Evolutionary conservation across 78 protist species (phyloP).

Genomic region (Carpediemonas membranifera): DNA sequence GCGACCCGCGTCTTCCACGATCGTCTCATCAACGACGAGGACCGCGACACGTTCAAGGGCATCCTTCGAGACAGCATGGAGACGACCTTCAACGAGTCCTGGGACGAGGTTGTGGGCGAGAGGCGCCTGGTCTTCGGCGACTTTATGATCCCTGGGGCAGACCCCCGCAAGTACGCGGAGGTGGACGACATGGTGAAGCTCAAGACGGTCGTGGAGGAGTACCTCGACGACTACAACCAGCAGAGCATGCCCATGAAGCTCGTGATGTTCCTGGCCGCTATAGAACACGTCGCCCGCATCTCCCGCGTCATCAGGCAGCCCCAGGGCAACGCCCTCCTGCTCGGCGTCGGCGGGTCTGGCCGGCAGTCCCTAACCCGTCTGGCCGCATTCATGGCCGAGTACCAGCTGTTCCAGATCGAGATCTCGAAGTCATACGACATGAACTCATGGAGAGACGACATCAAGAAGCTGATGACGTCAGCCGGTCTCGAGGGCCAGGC

Average conservation of each 20-base stretch:
- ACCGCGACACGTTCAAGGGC: slow-evolving; percentile 42
- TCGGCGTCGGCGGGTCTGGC: slow-evolving; percentile 90
- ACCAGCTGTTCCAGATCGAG: slow-evolving; percentile 38
- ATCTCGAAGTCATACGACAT: slow-evolving; percentile 49
- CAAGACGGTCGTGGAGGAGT: slow-evolving; percentile 21
- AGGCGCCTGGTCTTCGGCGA: slow-evolving; percentile 44
- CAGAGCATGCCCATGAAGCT: slow-evolving; percentile 43
- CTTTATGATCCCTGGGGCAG: slow-evolving; percentile 29
- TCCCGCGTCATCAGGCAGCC: slow-evolving; percentile 64
- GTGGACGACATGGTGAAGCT: slow-evolving; percentile 28
- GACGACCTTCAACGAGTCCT: not conserved
- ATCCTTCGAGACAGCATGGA: not conserved
- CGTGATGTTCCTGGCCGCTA: slow-evolving; percentile 63
- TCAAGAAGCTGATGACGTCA: slow-evolving; percentile 28
- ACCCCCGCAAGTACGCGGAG: slow-evolving; percentile 26
- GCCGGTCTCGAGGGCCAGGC: slow-evolving; percentile 54
- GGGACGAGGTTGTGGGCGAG: slow-evolving; percentile 10
- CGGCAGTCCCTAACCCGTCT: slow-evolving; percentile 66
- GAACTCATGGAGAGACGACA: slow-evolving; percentile 54
- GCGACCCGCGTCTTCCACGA: slow-evolving; percentile 66
- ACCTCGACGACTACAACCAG: slow-evolving; percentile 57
- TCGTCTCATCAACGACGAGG: slow-evolving; percentile 65
- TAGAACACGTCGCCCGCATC: slow-evolving; percentile 67
- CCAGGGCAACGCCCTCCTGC: slow-evolving; percentile 69
- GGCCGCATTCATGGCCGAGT: slow-evolving; percentile 60